Evolutionary conservation across 768 basidiomycete species (phyloP).

Genomic region (Lentinus tigrinus): DNA sequence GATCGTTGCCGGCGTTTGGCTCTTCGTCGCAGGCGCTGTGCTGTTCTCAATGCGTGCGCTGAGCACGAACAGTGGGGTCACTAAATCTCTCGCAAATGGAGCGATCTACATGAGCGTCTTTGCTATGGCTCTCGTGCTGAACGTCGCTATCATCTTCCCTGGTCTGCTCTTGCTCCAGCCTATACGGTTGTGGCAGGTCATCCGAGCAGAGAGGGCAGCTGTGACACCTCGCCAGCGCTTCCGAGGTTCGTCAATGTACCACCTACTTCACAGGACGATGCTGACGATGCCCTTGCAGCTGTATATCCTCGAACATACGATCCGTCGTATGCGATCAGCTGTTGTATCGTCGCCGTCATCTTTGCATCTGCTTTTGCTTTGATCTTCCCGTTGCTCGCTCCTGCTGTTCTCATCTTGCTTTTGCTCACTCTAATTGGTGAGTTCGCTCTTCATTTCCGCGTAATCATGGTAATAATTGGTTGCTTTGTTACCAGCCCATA

Average conservation of each 20-base stretch:
- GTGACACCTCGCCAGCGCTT: constrained; percentile 79
- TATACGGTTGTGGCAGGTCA: constrained; percentile 53
- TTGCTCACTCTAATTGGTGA: constrained; percentile 65
- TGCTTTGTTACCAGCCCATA: constrained; percentile 55
- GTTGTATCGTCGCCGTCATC: constrained; percentile 64
- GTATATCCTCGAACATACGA: constrained; percentile 72
- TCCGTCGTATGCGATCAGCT: constrained; percentile 63
- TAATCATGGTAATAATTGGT: not conserved
- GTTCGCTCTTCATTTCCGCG: constrained; percentile 19
- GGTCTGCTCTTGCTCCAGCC: constrained; percentile 76
- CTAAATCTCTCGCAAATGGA: constrained; percentile 59
- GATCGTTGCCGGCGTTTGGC: constrained; percentile 55
- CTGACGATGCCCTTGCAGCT: constrained; percentile 35
- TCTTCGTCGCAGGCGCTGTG: constrained; percentile 66
- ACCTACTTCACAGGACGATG: not conserved
- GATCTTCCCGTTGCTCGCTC: constrained; percentile 75
- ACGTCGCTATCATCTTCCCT: constrained; percentile 67
- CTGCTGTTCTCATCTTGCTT: constrained; percentile 65
- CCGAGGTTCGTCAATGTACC: constrained; percentile 50
- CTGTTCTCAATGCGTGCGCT: constrained; percentile 67
- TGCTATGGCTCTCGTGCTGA: constrained; percentile 56
- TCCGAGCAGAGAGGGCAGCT: constrained; percentile 54
- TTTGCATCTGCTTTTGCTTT: constrained; percentile 73
- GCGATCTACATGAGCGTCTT: constrained; percentile 69
- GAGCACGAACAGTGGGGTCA: constrained; percentile 33